These are phyloP conservation scores for Albophoma yamanashiensis DNA, from an alignment of 2,329 filamentous ascomycete genomes.

Conservation along the genomic window DNA sequence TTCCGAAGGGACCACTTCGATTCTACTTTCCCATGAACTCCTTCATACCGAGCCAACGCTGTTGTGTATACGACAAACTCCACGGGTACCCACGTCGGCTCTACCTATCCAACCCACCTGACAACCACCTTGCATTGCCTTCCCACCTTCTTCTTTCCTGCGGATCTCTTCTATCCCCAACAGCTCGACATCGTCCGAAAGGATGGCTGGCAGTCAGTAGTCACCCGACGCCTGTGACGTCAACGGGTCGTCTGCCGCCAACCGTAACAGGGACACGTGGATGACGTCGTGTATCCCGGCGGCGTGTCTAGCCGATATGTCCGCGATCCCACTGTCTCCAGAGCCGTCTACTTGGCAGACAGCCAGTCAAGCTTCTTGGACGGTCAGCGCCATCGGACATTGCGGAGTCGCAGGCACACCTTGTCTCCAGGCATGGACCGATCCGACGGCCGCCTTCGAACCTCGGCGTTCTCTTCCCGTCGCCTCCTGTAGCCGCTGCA, in stretches of 20 bases:
- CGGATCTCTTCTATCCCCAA: background rate
- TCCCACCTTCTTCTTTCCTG: background rate
- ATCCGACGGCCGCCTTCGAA: background rate
- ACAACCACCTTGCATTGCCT: background rate
- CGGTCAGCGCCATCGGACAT: background rate
- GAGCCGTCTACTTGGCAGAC: background rate
- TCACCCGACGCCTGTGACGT: background rate
- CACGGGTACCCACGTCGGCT: background rate
- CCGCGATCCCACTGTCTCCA: background rate
- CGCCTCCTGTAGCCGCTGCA: background rate
- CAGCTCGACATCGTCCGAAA: background rate
- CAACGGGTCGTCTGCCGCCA: background rate
- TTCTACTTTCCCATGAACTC: background rate
- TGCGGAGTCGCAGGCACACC: background rate
- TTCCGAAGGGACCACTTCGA: background rate
- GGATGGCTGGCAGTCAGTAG: background rate
- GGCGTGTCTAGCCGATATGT: background rate
- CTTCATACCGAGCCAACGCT: background rate
- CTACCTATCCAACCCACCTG: background rate
- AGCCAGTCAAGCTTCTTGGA: background rate
- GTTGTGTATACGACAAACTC: background rate
- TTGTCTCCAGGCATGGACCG: background rate
- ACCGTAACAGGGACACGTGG: background rate
- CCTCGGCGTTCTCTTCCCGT: background rate
- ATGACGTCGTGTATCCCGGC: background rate